phyloP scores from a whole-genome alignment of 345 rosid genomes.

The Eutrema heterophyllum region DNA sequence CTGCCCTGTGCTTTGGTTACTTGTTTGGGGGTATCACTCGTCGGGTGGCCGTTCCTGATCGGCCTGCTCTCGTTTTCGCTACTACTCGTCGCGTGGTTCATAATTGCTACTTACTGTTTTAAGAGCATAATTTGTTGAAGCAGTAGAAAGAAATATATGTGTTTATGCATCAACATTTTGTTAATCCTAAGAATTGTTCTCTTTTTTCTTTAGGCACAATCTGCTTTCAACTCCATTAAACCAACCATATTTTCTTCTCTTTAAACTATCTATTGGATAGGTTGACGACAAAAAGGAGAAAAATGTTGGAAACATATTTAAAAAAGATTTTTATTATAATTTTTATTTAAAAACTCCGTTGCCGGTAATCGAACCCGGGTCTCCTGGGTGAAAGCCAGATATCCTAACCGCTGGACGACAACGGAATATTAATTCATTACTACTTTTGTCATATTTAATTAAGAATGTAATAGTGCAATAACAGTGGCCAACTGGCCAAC shows the following conservation, averaged over 20 bases:
- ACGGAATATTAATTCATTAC: constrained; percentile 20
- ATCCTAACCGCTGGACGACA: constrained; percentile 99
- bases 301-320: too few species aligned
- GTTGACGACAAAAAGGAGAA: background rate
- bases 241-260: background rate
- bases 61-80: constrained; percentile 62
- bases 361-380: constrained; percentile 79
- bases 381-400: constrained; percentile 93
- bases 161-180: background rate
- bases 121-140: constrained; percentile 46
- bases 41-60: constrained; percentile 80
- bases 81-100: constrained; percentile 67
- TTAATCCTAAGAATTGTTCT: constrained; percentile 5
- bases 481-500: too few species aligned
- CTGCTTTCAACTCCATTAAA: background rate
- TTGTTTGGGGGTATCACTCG: constrained; percentile 45
- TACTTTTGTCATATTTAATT: too few species aligned
- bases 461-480: too few species aligned
- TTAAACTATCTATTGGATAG: background rate
- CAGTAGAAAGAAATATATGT: background rate
- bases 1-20: constrained; percentile 63
- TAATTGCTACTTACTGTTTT: constrained; percentile 59
- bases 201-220: background rate
- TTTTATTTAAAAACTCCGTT: background rate
- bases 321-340: too few species aligned